These are phyloP conservation scores for Moniliophthora roreri DNA, from an alignment of 1,284 basidiomycete genomes.

Conservation along the genomic window DNA sequence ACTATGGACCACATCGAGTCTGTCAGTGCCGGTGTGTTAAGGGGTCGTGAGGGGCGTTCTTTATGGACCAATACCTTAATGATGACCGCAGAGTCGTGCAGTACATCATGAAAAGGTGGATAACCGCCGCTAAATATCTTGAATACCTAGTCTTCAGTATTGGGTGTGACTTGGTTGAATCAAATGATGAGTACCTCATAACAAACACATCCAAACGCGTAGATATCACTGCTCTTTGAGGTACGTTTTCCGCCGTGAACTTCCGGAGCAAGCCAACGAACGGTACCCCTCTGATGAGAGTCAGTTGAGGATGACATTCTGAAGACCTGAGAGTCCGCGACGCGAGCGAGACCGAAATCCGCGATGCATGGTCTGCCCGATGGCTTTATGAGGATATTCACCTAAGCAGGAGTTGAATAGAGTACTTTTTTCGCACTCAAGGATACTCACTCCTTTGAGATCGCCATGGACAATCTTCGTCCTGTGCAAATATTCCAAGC, in stretches of 20 bases:
- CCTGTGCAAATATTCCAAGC: background rate
- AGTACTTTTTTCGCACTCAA: background rate
- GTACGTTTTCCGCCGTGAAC: background rate
- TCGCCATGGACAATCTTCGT: constrained; percentile 1
- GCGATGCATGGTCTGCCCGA: background rate
- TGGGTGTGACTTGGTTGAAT: too few relatives aligned
- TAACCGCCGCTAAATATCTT: too few relatives aligned
- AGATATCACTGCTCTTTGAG: background rate
- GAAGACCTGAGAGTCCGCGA: background rate
- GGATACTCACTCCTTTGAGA: background rate
- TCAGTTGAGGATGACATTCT: background rate
- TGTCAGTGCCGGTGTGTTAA: too few relatives aligned
- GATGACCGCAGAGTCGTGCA: too few relatives aligned
- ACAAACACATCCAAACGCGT: background rate
- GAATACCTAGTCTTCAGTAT: too few relatives aligned
- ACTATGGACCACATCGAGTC: too few relatives aligned
- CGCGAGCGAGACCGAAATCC: background rate
- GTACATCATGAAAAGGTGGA: too few relatives aligned
- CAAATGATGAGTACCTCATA: constrained; percentile 1
- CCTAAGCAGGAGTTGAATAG: background rate
- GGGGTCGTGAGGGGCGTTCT: too few relatives aligned
- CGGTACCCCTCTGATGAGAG: background rate
- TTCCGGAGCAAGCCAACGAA: background rate
- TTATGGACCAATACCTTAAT: too few relatives aligned
- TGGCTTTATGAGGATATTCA: background rate